These are phyloP conservation scores for Apiotrichum mycotoxinovorans DNA, from an alignment of 1,284 basidiomycete genomes.

Conservation along the genomic window DNA sequence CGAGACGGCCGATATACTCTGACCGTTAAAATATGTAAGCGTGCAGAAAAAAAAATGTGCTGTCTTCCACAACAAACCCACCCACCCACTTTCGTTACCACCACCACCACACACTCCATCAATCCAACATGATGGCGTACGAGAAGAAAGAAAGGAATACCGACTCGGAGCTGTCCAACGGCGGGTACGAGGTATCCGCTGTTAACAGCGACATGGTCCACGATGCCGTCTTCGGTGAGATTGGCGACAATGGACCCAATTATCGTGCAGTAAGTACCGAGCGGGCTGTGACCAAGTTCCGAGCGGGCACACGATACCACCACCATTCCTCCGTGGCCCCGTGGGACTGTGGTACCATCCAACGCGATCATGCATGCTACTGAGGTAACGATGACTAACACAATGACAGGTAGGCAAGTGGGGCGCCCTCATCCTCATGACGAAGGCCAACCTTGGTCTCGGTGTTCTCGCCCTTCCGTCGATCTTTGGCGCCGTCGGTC, in stretches of 20 bases:
- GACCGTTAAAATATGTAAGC: not conserved
- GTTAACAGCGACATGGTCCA: not conserved
- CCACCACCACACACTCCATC: not conserved
- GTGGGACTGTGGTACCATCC: not conserved
- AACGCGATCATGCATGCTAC: not conserved
- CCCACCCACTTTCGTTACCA: not conserved
- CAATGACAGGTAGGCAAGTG: constrained; percentile 16
- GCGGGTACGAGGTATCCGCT: not conserved
- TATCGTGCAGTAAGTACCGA: constrained; percentile 23
- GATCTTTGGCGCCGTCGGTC: constrained; percentile 32
- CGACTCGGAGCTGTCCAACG: not conserved
- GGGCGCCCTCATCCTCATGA: constrained; percentile 26
- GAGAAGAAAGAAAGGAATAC: not conserved
- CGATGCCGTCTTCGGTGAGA: constrained; percentile 32
- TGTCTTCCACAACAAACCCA: not conserved
- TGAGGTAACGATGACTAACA: not conserved
- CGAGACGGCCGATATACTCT: not conserved
- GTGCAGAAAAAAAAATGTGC: not conserved
- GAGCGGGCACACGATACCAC: not conserved
- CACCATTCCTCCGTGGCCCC: not conserved
- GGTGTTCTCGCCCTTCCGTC: constrained; percentile 39
- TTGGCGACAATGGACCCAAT: constrained; percentile 24
- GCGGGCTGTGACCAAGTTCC: not conserved
- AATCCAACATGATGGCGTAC: not conserved
- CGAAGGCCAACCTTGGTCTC: constrained; percentile 38